Base-by-base conservation (phyloP, 225 moss, liverwort and hornwort genomes). In the Asterella californica region DNA sequence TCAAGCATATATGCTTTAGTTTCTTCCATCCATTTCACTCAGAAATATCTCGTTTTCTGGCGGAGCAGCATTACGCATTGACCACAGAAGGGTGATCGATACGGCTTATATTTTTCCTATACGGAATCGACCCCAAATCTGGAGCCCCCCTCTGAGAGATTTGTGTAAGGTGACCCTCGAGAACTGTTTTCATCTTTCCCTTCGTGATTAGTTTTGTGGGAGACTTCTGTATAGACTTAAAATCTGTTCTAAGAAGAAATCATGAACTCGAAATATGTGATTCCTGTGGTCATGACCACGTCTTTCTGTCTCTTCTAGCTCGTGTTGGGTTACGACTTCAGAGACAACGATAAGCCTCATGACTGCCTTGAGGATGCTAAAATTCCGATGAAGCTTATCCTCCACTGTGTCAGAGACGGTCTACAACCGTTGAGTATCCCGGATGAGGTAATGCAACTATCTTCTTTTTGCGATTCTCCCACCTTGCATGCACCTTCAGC, bases 251-350 rank as follows among this genome's bases (percentile, higher is more conserved):
- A n/a, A 65, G 65, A 67, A 67, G 27, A 8, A 27, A 15, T 67
- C 32, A 37, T 66, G 15, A 36, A 5, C 19, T 52, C 7, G n/a
- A 61, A 47, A 71, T 12, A 42, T 12, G 46, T 71, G 5, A 12
- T 17, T 25, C 45, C n/a, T 11, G 27, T 11, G 47, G 10, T 71
- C 24, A 24, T 27, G 71, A 47, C 47, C 9, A 12, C 12, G 12
- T 70, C 8, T 47, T 48, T 71, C 25, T 48, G n/a, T 71, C 48
- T 42, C 9, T 71, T 60, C 15, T 49, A 91, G 89, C 77, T 78
- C 57, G 85, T 91, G 72, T 83, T 91, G 57, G 87, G 90, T 52
- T 91, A 90, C 67, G 86, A 89, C n/a, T 93, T 91, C 75, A 87
- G 90, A 64, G 90, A 88, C 60, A 80, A 87, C 79, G 79, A 67